Conservation (phyloP, 2,329 filamentous ascomycete genomes). For the Tolypocladium amazonense region DNA sequence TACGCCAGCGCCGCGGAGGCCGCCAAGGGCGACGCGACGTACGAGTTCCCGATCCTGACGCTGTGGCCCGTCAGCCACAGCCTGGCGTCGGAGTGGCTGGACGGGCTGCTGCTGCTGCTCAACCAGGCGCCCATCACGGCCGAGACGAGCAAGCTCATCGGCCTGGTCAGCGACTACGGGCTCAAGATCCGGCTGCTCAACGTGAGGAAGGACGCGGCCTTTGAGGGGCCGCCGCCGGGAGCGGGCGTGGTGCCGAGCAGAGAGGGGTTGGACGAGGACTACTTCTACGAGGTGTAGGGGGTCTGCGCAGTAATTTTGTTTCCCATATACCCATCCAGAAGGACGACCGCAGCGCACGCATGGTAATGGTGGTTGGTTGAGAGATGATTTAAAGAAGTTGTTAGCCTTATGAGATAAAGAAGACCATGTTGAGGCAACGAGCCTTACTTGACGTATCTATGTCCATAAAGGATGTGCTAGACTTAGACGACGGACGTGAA, state of each 20-base stretch:
- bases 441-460: too few relatives aligned
- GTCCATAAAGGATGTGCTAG: too few relatives aligned
- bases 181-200: conserved; percentile 89
- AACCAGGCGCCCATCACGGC: conserved; percentile 95
- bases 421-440: too few relatives aligned
- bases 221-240: conserved; percentile 57
- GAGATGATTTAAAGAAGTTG: too few relatives aligned
- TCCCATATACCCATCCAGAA: background rate
- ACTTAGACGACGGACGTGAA: too few relatives aligned
- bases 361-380: too few relatives aligned
- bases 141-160: conserved; percentile 84
- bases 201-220: conserved; percentile 69
- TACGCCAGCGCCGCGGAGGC: conserved; percentile 37
- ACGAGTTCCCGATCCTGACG: conserved; percentile 68
- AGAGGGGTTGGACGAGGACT: conserved; percentile 83
- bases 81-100: conserved; percentile 90
- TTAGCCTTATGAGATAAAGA: too few relatives aligned
- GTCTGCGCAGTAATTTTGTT: background rate
- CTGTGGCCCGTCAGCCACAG: conserved; percentile 72
- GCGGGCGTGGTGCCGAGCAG: conserved; percentile 69
- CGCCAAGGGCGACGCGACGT: conserved; percentile 20
- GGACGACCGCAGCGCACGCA: too few relatives aligned
- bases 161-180: conserved; percentile 79
- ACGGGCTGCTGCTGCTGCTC: conserved; percentile 87
- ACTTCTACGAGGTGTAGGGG: conserved; percentile 68